Percentiles rank a stretch among this genome's conserved stretches.
Evolutionary conservation across 257 asterid genomes (phyloP).

Genomic region (Plantago ovata): DNA sequence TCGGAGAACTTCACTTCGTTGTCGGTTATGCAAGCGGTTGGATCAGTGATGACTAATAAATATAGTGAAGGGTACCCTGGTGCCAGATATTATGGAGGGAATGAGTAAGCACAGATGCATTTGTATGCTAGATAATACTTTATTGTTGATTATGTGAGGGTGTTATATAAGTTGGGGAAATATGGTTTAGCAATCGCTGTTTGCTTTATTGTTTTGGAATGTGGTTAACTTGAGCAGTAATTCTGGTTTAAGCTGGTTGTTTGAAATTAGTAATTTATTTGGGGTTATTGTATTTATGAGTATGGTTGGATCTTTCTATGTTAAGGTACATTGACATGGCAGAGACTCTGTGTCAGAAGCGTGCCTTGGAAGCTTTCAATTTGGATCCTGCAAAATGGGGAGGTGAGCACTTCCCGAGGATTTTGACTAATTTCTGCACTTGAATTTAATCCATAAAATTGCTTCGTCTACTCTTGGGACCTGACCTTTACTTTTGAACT

Average conservation of each 20-base stretch:
- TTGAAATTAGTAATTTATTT: background rate
- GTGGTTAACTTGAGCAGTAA: background rate
- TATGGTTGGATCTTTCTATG: slow-evolving; percentile 7
- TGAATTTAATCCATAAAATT: too few species aligned
- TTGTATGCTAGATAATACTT: background rate
- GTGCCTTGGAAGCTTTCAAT: slow-evolving; percentile 77
- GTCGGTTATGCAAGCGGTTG: slow-evolving; percentile 98
- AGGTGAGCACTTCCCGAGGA: slow-evolving; percentile 42
- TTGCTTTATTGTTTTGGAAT: background rate
- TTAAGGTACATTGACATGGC: slow-evolving; percentile 97
- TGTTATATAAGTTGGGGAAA: background rate
- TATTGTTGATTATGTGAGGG: background rate
- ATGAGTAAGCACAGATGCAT: slow-evolving; percentile 55
- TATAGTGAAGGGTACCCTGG: slow-evolving; percentile 99
- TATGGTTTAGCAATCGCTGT: background rate
- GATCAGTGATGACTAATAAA: slow-evolving; percentile 93
- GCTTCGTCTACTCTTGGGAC: background rate
- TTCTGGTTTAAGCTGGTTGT: background rate
- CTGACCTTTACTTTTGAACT: background rate
- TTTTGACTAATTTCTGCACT: background rate
- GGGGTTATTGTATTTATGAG: background rate
- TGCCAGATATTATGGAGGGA: slow-evolving; percentile 96
- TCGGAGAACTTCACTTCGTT: slow-evolving; percentile 91
- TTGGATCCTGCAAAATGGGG: slow-evolving; percentile 97
- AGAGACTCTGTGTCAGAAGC: slow-evolving; percentile 88